These are phyloP conservation scores for Stropharia rugosoannulata DNA, from an alignment of 768 basidiomycete species.

Conservation along the genomic window DNA sequence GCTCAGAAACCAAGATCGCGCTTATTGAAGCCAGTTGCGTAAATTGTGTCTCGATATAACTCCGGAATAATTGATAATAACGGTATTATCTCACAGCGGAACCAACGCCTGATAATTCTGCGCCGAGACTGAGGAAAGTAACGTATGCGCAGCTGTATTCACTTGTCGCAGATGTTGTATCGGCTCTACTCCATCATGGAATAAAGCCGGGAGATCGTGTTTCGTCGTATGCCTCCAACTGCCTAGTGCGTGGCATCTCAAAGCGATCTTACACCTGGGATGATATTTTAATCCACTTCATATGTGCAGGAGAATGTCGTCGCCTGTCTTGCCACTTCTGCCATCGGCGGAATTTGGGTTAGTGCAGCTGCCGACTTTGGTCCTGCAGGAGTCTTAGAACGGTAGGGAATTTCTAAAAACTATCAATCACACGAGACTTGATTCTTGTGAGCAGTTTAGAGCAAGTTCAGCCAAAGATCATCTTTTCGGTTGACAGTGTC, in stretches of 20 bases:
- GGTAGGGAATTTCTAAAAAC: conserved; percentile 35
- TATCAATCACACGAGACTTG: conserved; percentile 3
- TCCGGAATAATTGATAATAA: conserved; percentile 6
- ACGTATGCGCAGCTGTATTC: conserved; percentile 60
- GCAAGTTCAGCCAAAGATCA: conserved; percentile 72
- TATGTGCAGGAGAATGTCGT: conserved; percentile 61
- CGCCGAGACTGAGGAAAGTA: conserved; percentile 41
- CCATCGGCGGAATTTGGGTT: conserved; percentile 81
- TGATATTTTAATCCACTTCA: conserved; percentile 10
- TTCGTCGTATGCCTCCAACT: conserved; percentile 78
- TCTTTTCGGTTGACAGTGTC: conserved; percentile 74
- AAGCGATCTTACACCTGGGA: conserved; percentile 2
- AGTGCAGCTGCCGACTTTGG: conserved; percentile 83
- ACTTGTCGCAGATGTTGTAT: conserved; percentile 55
- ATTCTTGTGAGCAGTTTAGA: conserved; percentile 49
- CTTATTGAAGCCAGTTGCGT: conserved; percentile 69
- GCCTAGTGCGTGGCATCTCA: conserved; percentile 51
- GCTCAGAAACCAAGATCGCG: conserved; percentile 57
- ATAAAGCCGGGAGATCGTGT: conserved; percentile 68
- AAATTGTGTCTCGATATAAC: conserved; percentile 14
- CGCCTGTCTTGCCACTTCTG: conserved; percentile 65
- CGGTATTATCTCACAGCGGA: conserved; percentile 47
- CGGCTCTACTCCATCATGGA: conserved; percentile 51
- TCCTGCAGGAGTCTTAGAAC: conserved; percentile 72
- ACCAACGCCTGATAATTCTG: conserved; percentile 48